Evolutionary conservation across 1,284 basidiomycete genomes (phyloP).

Genomic region (Flammula alnicola): DNA sequence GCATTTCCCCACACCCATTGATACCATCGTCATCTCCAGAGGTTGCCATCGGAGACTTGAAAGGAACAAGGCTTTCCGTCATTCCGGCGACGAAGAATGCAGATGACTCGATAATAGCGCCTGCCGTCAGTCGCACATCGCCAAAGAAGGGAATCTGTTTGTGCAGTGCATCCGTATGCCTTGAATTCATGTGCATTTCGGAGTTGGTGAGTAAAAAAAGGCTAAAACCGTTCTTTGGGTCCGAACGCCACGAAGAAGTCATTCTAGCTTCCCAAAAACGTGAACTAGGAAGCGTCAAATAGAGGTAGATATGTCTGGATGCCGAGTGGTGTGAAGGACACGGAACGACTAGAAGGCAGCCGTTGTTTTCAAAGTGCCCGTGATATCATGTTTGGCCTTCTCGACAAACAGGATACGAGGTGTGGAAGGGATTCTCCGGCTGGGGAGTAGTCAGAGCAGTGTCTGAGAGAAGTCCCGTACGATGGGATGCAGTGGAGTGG

Average conservation of each 20-base stretch:
- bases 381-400: not conserved
- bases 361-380: too few relatives aligned
- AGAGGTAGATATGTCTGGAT: not conserved
- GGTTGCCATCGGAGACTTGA: not conserved
- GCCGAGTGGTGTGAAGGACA: not conserved
- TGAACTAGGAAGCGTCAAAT: constrained; percentile 1
- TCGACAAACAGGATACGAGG: not conserved
- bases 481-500: not conserved
- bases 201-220: not conserved
- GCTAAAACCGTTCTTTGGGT: too few relatives aligned
- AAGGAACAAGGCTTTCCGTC: not conserved
- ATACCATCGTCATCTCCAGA: not conserved
- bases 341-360: constrained; percentile 6
- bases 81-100: not conserved
- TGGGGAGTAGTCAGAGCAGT: too few relatives aligned
- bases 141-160: not conserved
- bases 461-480: too few relatives aligned
- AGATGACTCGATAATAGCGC: too few relatives aligned
- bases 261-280: not conserved
- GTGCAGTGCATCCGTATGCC: not conserved
- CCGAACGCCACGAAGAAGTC: not conserved
- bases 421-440: not conserved
- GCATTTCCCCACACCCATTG: too few relatives aligned
- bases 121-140: not conserved
- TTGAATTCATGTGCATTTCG: not conserved